Base-by-base conservation (phyloP, 140 eudicot genomes). In the Stevia rebaudiana region DNA sequence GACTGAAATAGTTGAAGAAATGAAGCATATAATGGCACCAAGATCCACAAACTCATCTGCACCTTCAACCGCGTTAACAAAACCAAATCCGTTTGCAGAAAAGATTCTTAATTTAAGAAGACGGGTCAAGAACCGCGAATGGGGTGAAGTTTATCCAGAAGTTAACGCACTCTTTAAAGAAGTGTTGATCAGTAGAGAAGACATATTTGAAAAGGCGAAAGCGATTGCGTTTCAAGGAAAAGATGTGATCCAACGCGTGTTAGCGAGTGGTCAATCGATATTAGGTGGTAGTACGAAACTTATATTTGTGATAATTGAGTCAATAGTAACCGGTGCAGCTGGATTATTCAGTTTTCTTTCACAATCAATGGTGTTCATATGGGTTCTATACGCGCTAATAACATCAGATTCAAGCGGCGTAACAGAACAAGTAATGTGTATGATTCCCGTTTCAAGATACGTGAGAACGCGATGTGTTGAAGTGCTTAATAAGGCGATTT, bases 321-420 rank as follows among this genome's bases (percentile, higher is more conserved):
- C 98, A 4, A 91, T 91, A n/a, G 70, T 91, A 23, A 84, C 91
- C 4, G 98, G 98, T 5, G 98, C 98, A 0, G 98, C 92, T 0
- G 95, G 83, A n/a, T 30, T 91, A 4, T 72, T 91, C 69, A 82
- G 87, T 61, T 91, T 91, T 49, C 73, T 91, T 0, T 91, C 96
- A 1, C 95, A 91, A 51, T 69, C 86, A 0, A 82, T 91, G 91
- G 88, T 91, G 50, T 91, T 91, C 73, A 79, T 82, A 39, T 91
- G 96, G 96, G 95, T 91, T 65, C 74, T 87, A 48, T 91, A 84
- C 79, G 85, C 88, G 49, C 81, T 91, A 12, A 91, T 91, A 51
- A 91, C 98, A 37, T 84, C 96, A 0, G 82, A 87, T n/a, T 87
- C 96, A 8, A 91, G 91, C 21, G 98, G 98, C 1, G 98, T 85